A percentile compares a stretch with the other conserved stretches of the same genome.
Conservation (phyloP, 2,329 filamentous ascomycete species). For the Apiospora sp. region DNA sequence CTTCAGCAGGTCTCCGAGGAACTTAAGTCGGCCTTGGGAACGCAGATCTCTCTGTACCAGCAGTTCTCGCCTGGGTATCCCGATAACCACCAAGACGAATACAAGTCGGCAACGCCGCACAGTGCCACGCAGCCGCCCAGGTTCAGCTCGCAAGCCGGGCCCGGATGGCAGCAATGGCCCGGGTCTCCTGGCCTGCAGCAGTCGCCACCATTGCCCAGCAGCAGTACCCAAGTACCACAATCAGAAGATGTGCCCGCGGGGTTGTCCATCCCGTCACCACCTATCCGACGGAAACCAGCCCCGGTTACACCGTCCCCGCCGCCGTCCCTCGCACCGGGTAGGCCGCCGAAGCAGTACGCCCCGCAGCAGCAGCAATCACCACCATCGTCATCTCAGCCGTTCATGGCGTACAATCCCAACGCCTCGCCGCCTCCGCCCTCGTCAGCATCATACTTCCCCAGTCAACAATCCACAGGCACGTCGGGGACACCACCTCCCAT, state of each 20-base stretch:
- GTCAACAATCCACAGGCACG: too few species aligned
- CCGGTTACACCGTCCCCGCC: neutral
- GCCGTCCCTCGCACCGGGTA: neutral
- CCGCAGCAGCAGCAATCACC: neutral
- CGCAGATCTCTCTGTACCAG: neutral
- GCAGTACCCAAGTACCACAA: neutral
- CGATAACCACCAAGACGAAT: neutral
- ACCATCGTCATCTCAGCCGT: neutral
- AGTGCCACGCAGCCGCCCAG: neutral
- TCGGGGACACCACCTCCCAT: neutral
- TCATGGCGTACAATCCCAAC: neutral
- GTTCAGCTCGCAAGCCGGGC: slow-evolving; percentile 6
- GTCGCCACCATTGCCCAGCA: neutral
- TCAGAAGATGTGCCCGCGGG: neutral
- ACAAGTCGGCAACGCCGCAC: neutral
- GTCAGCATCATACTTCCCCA: neutral
- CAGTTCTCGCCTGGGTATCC: neutral
- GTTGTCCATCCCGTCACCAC: neutral
- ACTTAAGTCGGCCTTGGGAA: neutral
- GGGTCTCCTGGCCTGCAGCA: neutral
- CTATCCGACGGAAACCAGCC: neutral
- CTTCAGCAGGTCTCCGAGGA: neutral
- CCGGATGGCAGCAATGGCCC: slow-evolving; percentile 2
- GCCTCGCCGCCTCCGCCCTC: neutral
- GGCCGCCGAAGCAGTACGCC: neutral